Conservation (phyloP, 2,329 filamentous ascomycete species). For the Mycogone perniciosa region DNA sequence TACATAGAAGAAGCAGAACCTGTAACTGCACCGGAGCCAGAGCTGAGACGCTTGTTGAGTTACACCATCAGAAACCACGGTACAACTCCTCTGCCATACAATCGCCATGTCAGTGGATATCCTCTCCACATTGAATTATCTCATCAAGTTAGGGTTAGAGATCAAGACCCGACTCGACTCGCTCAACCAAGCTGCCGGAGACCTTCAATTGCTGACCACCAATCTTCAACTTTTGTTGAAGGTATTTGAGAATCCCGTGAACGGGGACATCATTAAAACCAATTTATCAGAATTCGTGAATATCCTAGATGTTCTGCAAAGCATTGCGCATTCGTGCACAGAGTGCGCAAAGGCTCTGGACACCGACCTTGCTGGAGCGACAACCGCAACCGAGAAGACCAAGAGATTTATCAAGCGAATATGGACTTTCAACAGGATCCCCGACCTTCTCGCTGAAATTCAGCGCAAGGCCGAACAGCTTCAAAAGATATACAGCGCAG, state of each 20-base stretch:
- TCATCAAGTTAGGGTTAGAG: slow-evolving; percentile 14
- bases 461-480: slow-evolving; percentile 14
- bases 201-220: slow-evolving; percentile 12
- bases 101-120: slow-evolving; percentile 12
- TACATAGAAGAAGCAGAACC: not conserved
- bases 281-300: slow-evolving; percentile 13
- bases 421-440: slow-evolving; percentile 12
- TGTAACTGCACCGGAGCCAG: not conserved
- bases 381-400: slow-evolving; percentile 4
- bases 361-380: slow-evolving; percentile 10
- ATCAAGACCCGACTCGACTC: slow-evolving; percentile 12
- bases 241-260: slow-evolving; percentile 12
- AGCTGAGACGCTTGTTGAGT: not conserved
- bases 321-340: slow-evolving; percentile 13
- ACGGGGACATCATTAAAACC: slow-evolving; percentile 10
- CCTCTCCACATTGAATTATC: slow-evolving; percentile 9
- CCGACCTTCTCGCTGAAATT: slow-evolving; percentile 12
- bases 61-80: not conserved
- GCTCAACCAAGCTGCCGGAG: slow-evolving; percentile 13
- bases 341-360: slow-evolving; percentile 14
- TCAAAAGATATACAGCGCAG: slow-evolving; percentile 11
- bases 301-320: slow-evolving; percentile 13
- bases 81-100: slow-evolving; percentile 1
- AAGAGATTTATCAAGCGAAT: slow-evolving; percentile 10
- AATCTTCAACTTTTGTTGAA: slow-evolving; percentile 12